phyloP scores from a whole-genome alignment of 257 asterid genomes.

The Penstemon newberryi region DNA sequence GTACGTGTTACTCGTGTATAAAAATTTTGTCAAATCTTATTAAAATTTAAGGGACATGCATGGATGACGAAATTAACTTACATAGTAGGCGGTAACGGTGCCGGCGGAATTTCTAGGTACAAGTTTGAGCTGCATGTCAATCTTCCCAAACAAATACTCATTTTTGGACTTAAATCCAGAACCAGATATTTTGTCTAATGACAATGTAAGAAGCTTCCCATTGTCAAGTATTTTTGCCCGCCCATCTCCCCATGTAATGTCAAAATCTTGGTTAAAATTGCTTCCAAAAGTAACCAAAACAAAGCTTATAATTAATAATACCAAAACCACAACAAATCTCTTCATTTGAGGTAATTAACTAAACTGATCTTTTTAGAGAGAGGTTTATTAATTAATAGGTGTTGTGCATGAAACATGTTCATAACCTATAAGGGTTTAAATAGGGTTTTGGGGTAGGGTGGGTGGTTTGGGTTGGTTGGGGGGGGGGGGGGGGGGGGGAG shows the following conservation, averaged over 20 bases:
- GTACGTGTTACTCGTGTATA: too few relatives aligned
- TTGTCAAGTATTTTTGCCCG: conserved; percentile 39
- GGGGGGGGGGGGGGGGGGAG: not conserved
- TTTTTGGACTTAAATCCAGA: conserved; percentile 51
- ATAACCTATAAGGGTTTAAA: conserved; percentile 27
- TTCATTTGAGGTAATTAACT: conserved; percentile 29
- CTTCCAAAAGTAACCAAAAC: conserved; percentile 26
- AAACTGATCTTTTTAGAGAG: not conserved
- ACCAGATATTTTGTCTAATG: conserved; percentile 49
- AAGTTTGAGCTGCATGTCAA: conserved; percentile 50
- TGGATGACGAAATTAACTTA: conserved; percentile 16
- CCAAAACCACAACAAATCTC: conserved; percentile 9
- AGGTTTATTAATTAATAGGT: conserved; percentile 12
- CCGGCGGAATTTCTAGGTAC: conserved; percentile 62
- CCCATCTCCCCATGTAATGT: conserved; percentile 48
- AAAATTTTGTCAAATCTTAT: too few relatives aligned
- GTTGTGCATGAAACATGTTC: conserved; percentile 22
- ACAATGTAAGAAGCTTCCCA: conserved; percentile 44
- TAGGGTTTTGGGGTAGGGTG: conserved; percentile 18
- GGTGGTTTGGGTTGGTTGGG: not conserved
- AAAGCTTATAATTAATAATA: conserved; percentile 17
- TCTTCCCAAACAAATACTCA: conserved; percentile 46
- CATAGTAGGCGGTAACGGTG: conserved; percentile 51
- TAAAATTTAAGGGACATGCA: too few relatives aligned
- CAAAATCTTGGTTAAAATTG: conserved; percentile 42